Evolutionary conservation across 192 early-diverging fungal species (phyloP), one percentile per base, ranked within the genome.

Genomic region (Fimicolochytrium jonesii): DNA sequence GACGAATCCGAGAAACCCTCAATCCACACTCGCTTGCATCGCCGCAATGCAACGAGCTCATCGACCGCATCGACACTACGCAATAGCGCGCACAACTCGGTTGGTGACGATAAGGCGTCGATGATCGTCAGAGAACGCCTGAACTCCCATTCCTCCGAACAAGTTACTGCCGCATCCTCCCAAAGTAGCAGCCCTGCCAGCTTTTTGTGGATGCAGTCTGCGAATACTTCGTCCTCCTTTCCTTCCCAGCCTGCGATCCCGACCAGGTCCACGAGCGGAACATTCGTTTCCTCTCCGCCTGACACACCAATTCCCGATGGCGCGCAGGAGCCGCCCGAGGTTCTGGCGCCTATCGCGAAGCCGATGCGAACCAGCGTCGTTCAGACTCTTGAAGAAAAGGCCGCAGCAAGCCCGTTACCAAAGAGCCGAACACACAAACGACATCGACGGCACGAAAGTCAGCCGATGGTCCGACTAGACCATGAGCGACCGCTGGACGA

Each of bases 161-260:
- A 50, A 1, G 11, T 41, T 41, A 41, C 39, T n/a, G 39, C 39
- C 0, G 28, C 26, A 17, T 23, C 18, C 17, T 36, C 31, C 25
- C 31, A 56, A 33, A 15, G 31, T 18, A 56, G 51, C 31, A 64
- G 62, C 49, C 62, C 62, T 17, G 51, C 50, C 15, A 55, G 62
- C n/a, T 55, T 64, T 45, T 26, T 64, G 15, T 64, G 62, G 62
- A 64, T 64, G 52, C 51, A 55, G 13, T 5, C 43, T 59, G 39
- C 56, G 2, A 59, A 26, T 22, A 26, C 56, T 7, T 46, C 42
- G 56, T 3, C 42, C 15, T 1, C 23, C 17, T 13, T 15, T 11
- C 20, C 20, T 1, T 23, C 13, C 20, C 23, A 13, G 26, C 13
- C 23, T 13, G 20, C 48, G 11, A 23, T 23, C n/a, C 17, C 48